Evolutionary conservation across 2,329 filamentous ascomycete species (phyloP).

Genomic region (Hypoxylon sp.): DNA sequence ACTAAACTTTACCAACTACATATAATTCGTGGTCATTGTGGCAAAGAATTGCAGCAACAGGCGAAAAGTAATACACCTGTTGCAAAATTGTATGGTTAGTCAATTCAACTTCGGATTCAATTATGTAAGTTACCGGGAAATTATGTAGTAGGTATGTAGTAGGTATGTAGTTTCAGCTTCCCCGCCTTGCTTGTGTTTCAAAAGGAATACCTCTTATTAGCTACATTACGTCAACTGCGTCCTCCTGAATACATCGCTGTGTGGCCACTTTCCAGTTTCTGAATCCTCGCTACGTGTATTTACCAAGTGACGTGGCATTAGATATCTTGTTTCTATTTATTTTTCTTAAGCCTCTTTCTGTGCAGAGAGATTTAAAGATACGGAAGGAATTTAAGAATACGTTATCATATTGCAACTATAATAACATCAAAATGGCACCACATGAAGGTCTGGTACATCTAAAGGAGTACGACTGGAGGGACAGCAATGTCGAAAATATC

Average conservation of each 20-base stretch:
- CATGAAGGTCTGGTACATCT: slow-evolving; percentile 73
- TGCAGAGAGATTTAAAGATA: neutral
- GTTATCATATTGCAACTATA: neutral
- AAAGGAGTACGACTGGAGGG: slow-evolving; percentile 76
- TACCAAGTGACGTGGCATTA: neutral
- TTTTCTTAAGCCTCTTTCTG: neutral
- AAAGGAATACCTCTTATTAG: slow-evolving; percentile 8
- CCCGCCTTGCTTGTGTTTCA: slow-evolving; percentile 39
- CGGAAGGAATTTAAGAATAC: neutral
- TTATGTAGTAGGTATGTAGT: too few species aligned
- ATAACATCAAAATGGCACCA: slow-evolving; percentile 67
- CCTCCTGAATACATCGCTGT: slow-evolving; percentile 13
- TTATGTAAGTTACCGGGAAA: neutral
- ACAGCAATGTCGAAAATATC: slow-evolving; percentile 78
- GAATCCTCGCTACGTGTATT: slow-evolving; percentile 4
- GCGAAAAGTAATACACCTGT: neutral
- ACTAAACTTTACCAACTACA: neutral
- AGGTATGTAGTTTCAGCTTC: slow-evolving; percentile 39
- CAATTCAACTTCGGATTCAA: neutral
- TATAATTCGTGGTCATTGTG: neutral
- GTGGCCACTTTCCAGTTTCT: slow-evolving; percentile 12
- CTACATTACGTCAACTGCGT: slow-evolving; percentile 46
- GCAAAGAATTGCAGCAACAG: neutral
- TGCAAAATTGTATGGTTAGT: neutral
- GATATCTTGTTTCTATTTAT: neutral